phyloP scores from a whole-genome alignment of 2,329 filamentous ascomycete genomes.

The Colletotrichum chrysophilum region DNA sequence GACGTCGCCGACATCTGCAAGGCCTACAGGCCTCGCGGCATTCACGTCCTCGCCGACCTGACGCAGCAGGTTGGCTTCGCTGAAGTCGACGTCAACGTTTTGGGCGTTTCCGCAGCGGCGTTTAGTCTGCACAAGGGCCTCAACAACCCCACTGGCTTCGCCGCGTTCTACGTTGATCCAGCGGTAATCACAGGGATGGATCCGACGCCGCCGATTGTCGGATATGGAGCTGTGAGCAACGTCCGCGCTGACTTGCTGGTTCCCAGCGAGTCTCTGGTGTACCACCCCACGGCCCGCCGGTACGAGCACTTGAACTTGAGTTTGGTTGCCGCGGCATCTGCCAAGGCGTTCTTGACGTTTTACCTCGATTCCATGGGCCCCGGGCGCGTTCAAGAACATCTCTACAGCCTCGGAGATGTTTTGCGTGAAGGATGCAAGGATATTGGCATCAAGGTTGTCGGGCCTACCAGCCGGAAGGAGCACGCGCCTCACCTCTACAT shows the following conservation, averaged over 20 bases:
- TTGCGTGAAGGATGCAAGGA: conserved; percentile 23
- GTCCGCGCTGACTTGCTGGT: conserved; percentile 24
- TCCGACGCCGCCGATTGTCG: conserved; percentile 31
- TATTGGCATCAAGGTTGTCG: conserved; percentile 28
- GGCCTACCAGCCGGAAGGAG: conserved; percentile 20
- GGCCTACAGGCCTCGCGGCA: conserved; percentile 28
- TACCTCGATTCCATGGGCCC: conserved; percentile 30
- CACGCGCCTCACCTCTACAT: conserved; percentile 35
- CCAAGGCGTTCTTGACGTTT: conserved; percentile 28
- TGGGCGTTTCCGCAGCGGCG: conserved; percentile 33
- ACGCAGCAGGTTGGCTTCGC: conserved; percentile 39
- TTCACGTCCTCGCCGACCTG: conserved; percentile 35
- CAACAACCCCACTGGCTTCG: conserved; percentile 33
- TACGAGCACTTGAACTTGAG: conserved; percentile 36
- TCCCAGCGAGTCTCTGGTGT: conserved; percentile 19
- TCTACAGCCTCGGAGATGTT: conserved; percentile 28
- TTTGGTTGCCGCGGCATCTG: conserved; percentile 26
- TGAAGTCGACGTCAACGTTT: conserved; percentile 27
- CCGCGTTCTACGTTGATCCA: conserved; percentile 32
- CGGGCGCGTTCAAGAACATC: conserved; percentile 27
- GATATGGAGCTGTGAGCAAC: conserved; percentile 27
- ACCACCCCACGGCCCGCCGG: conserved; percentile 29
- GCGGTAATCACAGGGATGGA: conserved; percentile 24
- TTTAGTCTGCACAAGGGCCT: conserved; percentile 39
- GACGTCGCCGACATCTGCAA: conserved; percentile 32